These are phyloP conservation scores for Dorcoceras hygrometricum DNA, from an alignment of 257 asterid species.

Conservation along the genomic window DNA sequence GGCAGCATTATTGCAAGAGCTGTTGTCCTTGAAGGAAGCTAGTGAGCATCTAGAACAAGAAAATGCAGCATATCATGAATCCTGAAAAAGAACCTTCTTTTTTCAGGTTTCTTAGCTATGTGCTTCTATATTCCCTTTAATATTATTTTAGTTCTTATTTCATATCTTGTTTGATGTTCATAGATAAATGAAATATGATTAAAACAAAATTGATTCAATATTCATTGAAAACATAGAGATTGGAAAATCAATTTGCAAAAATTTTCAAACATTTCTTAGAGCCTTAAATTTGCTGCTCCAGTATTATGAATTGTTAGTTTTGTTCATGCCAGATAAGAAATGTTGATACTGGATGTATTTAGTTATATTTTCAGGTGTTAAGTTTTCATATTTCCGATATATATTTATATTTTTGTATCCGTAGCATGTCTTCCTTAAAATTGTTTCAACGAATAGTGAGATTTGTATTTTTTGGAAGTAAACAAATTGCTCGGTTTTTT, in stretches of 20 bases:
- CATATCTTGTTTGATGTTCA: not conserved
- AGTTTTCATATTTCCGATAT: not conserved
- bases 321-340: too few relatives aligned
- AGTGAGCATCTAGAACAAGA: slow-evolving; percentile 50
- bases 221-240: not conserved
- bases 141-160: not conserved
- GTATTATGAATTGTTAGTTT: too few relatives aligned
- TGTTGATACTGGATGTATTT: too few relatives aligned
- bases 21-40: slow-evolving; percentile 53
- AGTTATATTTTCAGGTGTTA: not conserved
- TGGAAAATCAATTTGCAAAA: not conserved
- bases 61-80: slow-evolving; percentile 19
- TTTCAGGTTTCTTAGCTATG: slow-evolving; percentile 7
- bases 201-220: not conserved
- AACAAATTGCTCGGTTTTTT: not conserved
- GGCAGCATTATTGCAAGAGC: slow-evolving; percentile 50
- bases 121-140: not conserved
- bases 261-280: not conserved
- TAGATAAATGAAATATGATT: not conserved
- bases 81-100: slow-evolving; percentile 3
- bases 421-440: not conserved
- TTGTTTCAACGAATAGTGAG: not conserved
- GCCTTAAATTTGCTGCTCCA: not conserved
- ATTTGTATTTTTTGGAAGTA: too few relatives aligned
- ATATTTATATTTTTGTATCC: not conserved